Evolutionary conservation across 2,329 filamentous ascomycete genomes (phyloP), one percentile per base, ranked within the genome.

Genomic region (Ophiostoma quercus): DNA sequence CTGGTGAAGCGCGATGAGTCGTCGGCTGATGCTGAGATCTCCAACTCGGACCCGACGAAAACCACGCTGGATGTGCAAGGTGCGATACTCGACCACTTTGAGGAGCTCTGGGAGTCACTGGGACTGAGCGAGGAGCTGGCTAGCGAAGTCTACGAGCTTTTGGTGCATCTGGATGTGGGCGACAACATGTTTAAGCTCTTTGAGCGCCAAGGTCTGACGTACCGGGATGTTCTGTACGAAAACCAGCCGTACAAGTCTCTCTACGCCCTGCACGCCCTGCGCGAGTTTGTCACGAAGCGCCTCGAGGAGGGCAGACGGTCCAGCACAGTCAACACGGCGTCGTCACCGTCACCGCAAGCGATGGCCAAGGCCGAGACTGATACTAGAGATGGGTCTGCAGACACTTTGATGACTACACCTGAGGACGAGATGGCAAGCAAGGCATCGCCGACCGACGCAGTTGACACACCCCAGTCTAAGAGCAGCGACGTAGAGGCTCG

Each of bases 61-160:
- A 87, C 81, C 67, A 85, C 81, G 66, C 88, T 81, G 72, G 84
- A 81, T 47, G 84, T 98, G 2, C 92, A 98, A 76, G 84, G 87
- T 14, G 91, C 94, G 74, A 88, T 98, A 29, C 81, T 95, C 74
- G 85, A 88, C 70, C 91, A 96, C 77, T 96, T 97, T 75, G 85
- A 92, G 69, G 88, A 94, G 72, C 80, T 99, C 32, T 97, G 95
- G 84, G 85, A 87, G 62, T 90, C 94, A 75, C 83, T 98, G 69
- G 87, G 88, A 73, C 85, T 94, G 80, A 86, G 91, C 63, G 88
- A 94, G 71, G 83, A 81, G 67, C 80, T 92, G 60, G 88, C 91
- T 7, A 82, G 85, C 75, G 88, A 87, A 87, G 88, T 93, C 12
- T 92, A 89, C 76, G 81, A 85, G 67, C 92, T 94, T 73, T 82